These are phyloP conservation scores for Orbilia quercus DNA, from an alignment of 2,329 filamentous ascomycete species.

Conservation along the genomic window DNA sequence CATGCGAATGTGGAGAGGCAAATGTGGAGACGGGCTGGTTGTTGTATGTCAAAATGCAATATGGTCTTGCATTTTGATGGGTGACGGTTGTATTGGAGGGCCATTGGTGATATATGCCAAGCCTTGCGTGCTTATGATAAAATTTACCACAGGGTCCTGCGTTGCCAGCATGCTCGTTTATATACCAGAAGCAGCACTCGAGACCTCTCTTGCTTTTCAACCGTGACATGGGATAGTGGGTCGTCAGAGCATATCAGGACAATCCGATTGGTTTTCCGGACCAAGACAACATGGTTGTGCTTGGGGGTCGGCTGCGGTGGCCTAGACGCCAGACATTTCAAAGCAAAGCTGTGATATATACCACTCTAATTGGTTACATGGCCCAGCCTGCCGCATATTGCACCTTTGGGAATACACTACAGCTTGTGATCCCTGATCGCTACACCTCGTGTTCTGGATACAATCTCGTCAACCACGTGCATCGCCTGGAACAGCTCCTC, in stretches of 20 bases:
- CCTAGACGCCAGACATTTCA: constrained; percentile 4
- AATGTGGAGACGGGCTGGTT: constrained; percentile 7
- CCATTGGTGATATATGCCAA: constrained; percentile 52
- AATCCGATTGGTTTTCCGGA: constrained; percentile 25
- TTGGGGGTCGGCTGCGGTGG: constrained; percentile 25
- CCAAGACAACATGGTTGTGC: constrained; percentile 26
- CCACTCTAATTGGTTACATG: too few relatives aligned
- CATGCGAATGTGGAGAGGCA: constrained; percentile 17
- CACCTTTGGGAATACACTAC: constrained; percentile 17
- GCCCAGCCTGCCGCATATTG: too few relatives aligned
- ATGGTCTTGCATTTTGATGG: not conserved
- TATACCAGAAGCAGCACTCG: not conserved
- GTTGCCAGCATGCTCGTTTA: constrained; percentile 21
- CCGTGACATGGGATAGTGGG: constrained; percentile 19
- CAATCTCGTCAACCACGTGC: constrained; percentile 61
- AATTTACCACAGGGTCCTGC: constrained; percentile 22
- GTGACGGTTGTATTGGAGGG: not conserved
- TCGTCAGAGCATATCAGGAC: constrained; percentile 26
- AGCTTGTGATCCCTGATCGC: constrained; percentile 53
- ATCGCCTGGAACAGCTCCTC: constrained; percentile 66
- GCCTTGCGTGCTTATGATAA: constrained; percentile 48
- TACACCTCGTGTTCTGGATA: constrained; percentile 50
- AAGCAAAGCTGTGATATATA: not conserved
- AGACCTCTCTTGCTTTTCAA: constrained; percentile 8
- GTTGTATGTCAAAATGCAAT: constrained; percentile 1